A percentile compares a stretch with the other conserved stretches of the same genome.
These are phyloP conservation scores for Tuber umbilicatum DNA, from an alignment of 495 filamentous ascomycete genomes.

Conservation along the genomic window DNA sequence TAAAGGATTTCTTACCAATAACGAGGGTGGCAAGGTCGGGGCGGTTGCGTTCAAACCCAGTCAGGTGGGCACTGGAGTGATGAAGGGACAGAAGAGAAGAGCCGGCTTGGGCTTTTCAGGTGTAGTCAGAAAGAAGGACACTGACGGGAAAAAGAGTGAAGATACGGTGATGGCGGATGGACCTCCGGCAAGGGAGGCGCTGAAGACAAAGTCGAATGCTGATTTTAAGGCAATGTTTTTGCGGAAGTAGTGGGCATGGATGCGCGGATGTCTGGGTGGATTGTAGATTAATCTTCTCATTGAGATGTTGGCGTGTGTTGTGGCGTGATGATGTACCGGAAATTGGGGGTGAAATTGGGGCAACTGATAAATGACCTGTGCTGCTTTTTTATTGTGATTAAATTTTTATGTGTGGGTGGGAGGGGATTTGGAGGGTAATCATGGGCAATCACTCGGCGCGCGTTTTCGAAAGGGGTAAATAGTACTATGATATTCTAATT, in stretches of 20 bases:
- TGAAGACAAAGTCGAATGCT: constrained; percentile 66
- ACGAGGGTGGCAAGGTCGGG: constrained; percentile 48
- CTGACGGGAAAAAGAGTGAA: constrained; percentile 47
- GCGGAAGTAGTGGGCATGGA: constrained; percentile 18
- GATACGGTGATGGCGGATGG: constrained; percentile 28
- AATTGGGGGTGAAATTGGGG: neutral
- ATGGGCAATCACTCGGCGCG: neutral
- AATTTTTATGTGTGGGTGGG: constrained; percentile 8
- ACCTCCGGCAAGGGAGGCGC: constrained; percentile 28
- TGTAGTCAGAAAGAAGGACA: constrained; percentile 47
- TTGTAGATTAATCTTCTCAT: neutral
- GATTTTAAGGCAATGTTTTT: constrained; percentile 79
- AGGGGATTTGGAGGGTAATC: constrained; percentile 2
- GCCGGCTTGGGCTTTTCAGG: constrained; percentile 49
- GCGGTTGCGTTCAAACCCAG: constrained; percentile 45
- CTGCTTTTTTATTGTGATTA: constrained; percentile 16
- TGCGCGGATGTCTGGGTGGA: neutral
- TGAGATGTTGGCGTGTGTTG: neutral
- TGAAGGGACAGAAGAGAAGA: constrained; percentile 32
- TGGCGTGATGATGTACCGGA: neutral
- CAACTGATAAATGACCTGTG: constrained; percentile 8
- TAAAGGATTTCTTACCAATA: constrained; percentile 45
- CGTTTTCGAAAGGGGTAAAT: constrained; percentile 4
- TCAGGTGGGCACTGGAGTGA: constrained; percentile 31
- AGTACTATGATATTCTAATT: constrained; percentile 6